phyloP scores from a whole-genome alignment of 768 basidiomycete genomes.

The Termitomyces sp. region DNA sequence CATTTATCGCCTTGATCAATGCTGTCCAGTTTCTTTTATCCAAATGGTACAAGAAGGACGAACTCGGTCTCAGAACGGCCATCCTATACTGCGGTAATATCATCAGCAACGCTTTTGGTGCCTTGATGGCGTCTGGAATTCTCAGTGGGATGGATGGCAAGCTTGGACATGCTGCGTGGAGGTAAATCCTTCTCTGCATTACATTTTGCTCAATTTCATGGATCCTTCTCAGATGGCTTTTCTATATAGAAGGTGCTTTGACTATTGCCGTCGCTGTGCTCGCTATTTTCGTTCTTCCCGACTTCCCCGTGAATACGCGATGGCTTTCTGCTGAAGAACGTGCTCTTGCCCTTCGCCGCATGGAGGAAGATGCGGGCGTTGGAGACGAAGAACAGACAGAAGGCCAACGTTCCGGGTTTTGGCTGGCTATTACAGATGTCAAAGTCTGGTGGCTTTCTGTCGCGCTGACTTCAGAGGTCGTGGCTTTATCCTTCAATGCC shows the following conservation, averaged over 20 bases:
- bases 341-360: constrained; percentile 49
- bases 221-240: constrained; percentile 52
- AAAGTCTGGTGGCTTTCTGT: constrained; percentile 62
- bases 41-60: constrained; percentile 69
- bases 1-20: constrained; percentile 1
- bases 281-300: constrained; percentile 64
- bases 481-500: constrained; percentile 64
- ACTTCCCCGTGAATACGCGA: constrained; percentile 53
- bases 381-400: constrained; percentile 19
- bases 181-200: constrained; percentile 29
- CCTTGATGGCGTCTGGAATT: constrained; percentile 72
- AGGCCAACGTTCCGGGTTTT: constrained; percentile 37
- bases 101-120: constrained; percentile 78
- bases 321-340: constrained; percentile 58
- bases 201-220: background rate
- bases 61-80: constrained; percentile 66
- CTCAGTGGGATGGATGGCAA: constrained; percentile 66
- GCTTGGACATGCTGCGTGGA: constrained; percentile 67
- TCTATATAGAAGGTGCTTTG: constrained; percentile 60
- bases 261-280: constrained; percentile 44
- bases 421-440: constrained; percentile 59
- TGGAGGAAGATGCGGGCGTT: constrained; percentile 52
- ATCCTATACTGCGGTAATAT: constrained; percentile 67
- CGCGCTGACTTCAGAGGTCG: constrained; percentile 32
- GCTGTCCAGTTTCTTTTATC: constrained; percentile 43